These are phyloP conservation scores for Closterium sp. DNA, from an alignment of 139 green algal species.

Conservation along the genomic window DNA sequence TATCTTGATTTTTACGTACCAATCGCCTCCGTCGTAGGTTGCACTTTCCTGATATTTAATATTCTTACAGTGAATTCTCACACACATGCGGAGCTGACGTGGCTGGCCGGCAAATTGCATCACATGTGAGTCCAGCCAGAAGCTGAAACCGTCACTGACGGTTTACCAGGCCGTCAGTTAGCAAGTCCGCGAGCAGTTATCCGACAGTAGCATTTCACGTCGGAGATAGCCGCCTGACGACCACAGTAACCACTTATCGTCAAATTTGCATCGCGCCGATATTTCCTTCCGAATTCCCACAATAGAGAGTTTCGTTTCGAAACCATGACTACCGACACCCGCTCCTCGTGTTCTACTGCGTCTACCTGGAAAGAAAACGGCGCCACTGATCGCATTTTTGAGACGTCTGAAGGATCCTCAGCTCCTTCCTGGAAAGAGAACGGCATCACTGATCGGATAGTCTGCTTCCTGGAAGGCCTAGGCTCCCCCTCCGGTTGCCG, in stretches of 20 bases:
- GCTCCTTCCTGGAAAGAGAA: neutral
- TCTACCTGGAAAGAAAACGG: neutral
- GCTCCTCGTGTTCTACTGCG: neutral
- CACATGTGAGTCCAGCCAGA: neutral
- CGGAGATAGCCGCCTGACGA: neutral
- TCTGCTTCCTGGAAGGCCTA: slow-evolving; percentile 16
- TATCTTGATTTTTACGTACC: too few relatives aligned
- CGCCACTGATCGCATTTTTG: neutral
- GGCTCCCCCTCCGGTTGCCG: slow-evolving; percentile 29
- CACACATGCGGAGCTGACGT: too few relatives aligned
- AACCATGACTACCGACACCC: neutral
- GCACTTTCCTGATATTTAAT: too few relatives aligned
- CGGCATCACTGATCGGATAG: neutral
- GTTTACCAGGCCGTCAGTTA: neutral
- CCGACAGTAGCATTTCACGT: neutral
- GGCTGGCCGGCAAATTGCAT: neutral
- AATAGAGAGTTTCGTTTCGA: neutral
- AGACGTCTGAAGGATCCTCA: neutral
- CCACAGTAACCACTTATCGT: neutral
- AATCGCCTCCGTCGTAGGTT: too few relatives aligned
- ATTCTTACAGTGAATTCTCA: too few relatives aligned
- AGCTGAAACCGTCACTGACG: neutral
- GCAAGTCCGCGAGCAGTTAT: neutral
- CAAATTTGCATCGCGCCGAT: neutral
- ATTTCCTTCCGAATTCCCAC: neutral